Percentiles rank a stretch among this genome's conserved stretches.
Evolutionary conservation across 768 basidiomycete genomes (phyloP).

Genomic region (Leccinum rimulosum): DNA sequence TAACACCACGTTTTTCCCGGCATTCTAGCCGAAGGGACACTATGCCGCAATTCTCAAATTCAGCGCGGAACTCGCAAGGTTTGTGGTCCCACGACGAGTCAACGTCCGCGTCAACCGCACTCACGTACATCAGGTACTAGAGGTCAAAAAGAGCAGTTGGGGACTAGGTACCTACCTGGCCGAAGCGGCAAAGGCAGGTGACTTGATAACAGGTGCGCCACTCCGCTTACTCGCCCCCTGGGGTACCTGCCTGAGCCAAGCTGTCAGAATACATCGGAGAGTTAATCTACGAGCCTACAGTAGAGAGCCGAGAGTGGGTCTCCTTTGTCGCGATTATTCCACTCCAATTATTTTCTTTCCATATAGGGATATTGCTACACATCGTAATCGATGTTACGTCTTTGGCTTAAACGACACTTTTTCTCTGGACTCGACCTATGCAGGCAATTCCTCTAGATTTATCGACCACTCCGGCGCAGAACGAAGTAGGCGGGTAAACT

Average conservation of each 20-base stretch:
- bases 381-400: slow-evolving; percentile 58
- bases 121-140: slow-evolving; percentile 34
- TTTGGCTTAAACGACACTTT: slow-evolving; percentile 50
- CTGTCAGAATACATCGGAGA: slow-evolving; percentile 66
- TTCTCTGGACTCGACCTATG: slow-evolving; percentile 52
- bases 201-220: slow-evolving; percentile 45
- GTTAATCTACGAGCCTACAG: slow-evolving; percentile 48
- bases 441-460: slow-evolving; percentile 64
- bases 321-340: background rate
- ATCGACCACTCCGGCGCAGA: slow-evolving; percentile 53
- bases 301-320: slow-evolving; percentile 51
- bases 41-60: slow-evolving; percentile 50
- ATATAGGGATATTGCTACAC: slow-evolving; percentile 40
- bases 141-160: slow-evolving; percentile 43
- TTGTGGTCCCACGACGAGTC: background rate
- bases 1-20: background rate
- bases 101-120: background rate
- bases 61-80: slow-evolving; percentile 49
- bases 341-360: background rate
- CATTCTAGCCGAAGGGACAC: slow-evolving; percentile 27
- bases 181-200: slow-evolving; percentile 42
- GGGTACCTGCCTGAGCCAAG: background rate
- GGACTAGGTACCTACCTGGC: slow-evolving; percentile 55
- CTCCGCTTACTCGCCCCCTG: background rate
- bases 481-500: slow-evolving; percentile 36